A percentile compares a stretch with the other conserved stretches of the same genome.
Conservation (phyloP, 805 yeast species). For the Candida tibetensis region DNA sequence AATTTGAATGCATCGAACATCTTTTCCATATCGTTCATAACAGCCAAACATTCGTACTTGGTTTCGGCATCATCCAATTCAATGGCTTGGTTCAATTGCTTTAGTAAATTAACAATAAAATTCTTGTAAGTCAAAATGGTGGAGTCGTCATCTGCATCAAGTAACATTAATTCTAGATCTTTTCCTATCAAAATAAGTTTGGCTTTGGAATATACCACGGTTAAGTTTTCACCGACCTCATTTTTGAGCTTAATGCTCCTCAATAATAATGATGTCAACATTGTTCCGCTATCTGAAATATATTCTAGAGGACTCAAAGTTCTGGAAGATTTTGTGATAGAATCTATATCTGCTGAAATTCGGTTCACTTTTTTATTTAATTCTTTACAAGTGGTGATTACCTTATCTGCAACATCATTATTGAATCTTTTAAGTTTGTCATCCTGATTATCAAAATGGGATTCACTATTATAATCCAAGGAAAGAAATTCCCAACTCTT, state of each 20-base stretch:
- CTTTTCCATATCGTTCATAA: slow-evolving; percentile 66
- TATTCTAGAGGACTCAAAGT: slow-evolving; percentile 44
- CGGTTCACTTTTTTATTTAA: slow-evolving; percentile 40
- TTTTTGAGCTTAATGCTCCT: slow-evolving; percentile 50
- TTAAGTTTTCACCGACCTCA: slow-evolving; percentile 49
- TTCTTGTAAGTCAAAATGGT: slow-evolving; percentile 48
- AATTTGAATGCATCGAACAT: slow-evolving; percentile 60
- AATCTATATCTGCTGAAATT: slow-evolving; percentile 46
- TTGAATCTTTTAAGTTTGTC: slow-evolving; percentile 40
- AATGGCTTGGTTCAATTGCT: slow-evolving; percentile 56
- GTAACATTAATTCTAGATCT: slow-evolving; percentile 51
- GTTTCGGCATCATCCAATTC: slow-evolving; percentile 52
- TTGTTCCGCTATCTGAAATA: slow-evolving; percentile 53
- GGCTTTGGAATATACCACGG: slow-evolving; percentile 62
- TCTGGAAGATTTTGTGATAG: slow-evolving; percentile 42
- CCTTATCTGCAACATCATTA: slow-evolving; percentile 52
- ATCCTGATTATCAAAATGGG: slow-evolving; percentile 28
- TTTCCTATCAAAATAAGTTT: slow-evolving; percentile 63
- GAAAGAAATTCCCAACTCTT: slow-evolving; percentile 57
- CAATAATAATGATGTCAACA: slow-evolving; percentile 43
- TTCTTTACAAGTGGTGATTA: slow-evolving; percentile 49
- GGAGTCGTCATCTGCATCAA: slow-evolving; percentile 27
- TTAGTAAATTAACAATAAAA: slow-evolving; percentile 56
- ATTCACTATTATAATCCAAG: slow-evolving; percentile 45
- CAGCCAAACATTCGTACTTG: slow-evolving; percentile 64